Evolutionary conservation across 805 yeast species (phyloP).

Genomic region (Nakazawaea populi): DNA sequence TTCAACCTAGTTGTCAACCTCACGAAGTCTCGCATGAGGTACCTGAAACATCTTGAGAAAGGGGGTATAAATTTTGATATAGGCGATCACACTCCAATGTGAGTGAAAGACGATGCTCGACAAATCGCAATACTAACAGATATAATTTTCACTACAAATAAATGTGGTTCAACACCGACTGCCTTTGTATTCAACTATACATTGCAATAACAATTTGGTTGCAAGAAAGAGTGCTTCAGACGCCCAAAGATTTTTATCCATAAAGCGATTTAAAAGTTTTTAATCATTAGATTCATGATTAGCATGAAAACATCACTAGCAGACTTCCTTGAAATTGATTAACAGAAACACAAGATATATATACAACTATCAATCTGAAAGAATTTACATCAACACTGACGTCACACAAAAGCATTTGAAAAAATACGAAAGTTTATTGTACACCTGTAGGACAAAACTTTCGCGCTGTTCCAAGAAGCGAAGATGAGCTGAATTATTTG

Average conservation of each 20-base stretch:
- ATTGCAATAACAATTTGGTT: neutral
- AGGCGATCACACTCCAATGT: too few relatives aligned
- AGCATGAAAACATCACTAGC: constrained; percentile 56
- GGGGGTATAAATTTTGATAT: too few relatives aligned
- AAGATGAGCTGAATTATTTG: neutral
- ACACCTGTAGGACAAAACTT: constrained; percentile 2
- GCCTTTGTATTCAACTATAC: neutral
- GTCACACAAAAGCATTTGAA: too few relatives aligned
- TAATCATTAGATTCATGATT: constrained; percentile 51
- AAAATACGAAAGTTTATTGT: neutral
- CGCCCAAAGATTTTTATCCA: constrained; percentile 17
- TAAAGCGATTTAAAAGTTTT: constrained; percentile 26
- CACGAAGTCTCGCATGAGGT: too few relatives aligned
- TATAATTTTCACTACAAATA: too few relatives aligned
- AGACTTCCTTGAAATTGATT: neutral
- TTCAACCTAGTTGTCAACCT: too few relatives aligned
- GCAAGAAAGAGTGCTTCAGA: constrained; percentile 26
- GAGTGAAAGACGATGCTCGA: too few relatives aligned
- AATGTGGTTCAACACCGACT: too few relatives aligned
- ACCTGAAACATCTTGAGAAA: too few relatives aligned
- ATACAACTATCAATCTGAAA: neutral
- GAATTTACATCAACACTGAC: too few relatives aligned
- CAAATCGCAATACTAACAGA: too few relatives aligned
- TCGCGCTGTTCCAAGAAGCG: neutral
- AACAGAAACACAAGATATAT: neutral